Evolutionary conservation across 768 basidiomycete species (phyloP).

Genomic region (Mycena albidolilacea): DNA sequence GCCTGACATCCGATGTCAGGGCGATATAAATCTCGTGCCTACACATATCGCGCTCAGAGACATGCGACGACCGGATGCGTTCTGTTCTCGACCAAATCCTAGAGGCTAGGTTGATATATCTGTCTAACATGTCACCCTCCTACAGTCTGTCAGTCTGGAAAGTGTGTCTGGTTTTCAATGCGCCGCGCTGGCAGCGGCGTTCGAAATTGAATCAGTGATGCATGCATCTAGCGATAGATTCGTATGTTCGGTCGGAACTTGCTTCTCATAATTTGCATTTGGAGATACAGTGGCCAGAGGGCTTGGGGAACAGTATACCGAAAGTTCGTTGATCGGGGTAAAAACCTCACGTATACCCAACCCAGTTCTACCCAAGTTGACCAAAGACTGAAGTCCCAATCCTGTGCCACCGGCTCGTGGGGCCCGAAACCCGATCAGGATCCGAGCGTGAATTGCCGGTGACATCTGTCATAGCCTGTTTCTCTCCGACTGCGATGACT

Average conservation of each 20-base stretch:
- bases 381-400: background rate
- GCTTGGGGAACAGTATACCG: background rate
- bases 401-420: background rate
- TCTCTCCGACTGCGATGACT: background rate
- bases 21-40: background rate
- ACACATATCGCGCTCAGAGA: background rate
- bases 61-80: background rate
- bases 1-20: background rate
- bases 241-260: background rate
- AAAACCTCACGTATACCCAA: background rate
- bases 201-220: background rate
- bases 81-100: background rate
- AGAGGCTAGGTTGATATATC: conserved; percentile 1
- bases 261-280: background rate
- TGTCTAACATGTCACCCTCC: conserved; percentile 7
- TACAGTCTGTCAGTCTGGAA: conserved; percentile 1
- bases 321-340: background rate
- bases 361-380: too few relatives aligned
- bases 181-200: conserved; percentile 21
- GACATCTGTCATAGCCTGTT: conserved; percentile 4
- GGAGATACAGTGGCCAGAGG: background rate
- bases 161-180: conserved; percentile 1
- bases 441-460: background rate
- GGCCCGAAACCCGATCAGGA: conserved; percentile 16
- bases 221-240: background rate